phyloP scores from a whole-genome alignment of 345 rosid species.

The Syzygium aromaticum region DNA sequence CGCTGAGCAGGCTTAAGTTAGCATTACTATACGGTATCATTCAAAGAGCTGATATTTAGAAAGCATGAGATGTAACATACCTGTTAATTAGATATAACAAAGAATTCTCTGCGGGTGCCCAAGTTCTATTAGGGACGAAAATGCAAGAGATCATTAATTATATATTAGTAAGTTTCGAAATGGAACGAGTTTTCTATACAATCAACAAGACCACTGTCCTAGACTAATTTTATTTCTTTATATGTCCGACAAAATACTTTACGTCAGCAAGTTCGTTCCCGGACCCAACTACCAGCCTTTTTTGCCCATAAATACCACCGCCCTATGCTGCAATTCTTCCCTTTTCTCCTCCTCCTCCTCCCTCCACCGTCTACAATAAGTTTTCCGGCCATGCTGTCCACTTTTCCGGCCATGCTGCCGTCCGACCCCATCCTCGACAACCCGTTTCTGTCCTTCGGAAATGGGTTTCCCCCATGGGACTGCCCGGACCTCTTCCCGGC shows the following conservation, averaged over 20 bases:
- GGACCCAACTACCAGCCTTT: constrained; percentile 4
- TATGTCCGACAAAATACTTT: not conserved
- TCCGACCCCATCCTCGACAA: constrained; percentile 25
- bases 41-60: not conserved
- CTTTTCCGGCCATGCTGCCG: constrained; percentile 33
- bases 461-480: constrained; percentile 57
- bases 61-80: not conserved
- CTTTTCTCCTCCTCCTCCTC: constrained; percentile 62
- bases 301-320: constrained; percentile 46
- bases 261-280: not conserved
- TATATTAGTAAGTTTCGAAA: not conserved
- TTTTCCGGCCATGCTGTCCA: constrained; percentile 35
- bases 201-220: not conserved
- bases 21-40: not conserved
- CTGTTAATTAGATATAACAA: not conserved
- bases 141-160: not conserved
- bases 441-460: constrained; percentile 33
- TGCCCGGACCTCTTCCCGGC: constrained; percentile 25
- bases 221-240: not conserved
- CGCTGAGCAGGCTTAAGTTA: not conserved
- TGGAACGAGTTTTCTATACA: not conserved
- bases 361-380: constrained; percentile 14
- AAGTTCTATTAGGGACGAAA: not conserved
- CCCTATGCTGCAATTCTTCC: constrained; percentile 72
- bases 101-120: not conserved